These are phyloP conservation scores for Dioscorea cayenensis DNA, from an alignment of 116 monocot genomes.

Conservation along the genomic window DNA sequence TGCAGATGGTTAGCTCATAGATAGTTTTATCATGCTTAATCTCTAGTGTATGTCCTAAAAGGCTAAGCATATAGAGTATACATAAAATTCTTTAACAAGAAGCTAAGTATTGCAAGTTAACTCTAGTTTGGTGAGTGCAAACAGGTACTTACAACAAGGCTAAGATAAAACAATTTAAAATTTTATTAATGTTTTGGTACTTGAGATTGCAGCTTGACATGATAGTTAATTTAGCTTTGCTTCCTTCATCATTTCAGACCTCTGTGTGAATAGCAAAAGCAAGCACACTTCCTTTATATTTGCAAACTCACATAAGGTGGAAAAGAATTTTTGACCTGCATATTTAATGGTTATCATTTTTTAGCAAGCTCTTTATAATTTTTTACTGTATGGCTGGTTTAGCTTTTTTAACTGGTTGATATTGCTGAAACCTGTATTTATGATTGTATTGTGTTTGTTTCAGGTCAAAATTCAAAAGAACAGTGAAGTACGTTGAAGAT, in stretches of 20 bases:
- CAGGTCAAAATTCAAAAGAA: slow-evolving; percentile 96
- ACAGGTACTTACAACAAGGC: no score
- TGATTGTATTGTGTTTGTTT: background rate
- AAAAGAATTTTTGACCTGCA: background rate
- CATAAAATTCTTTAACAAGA: no score
- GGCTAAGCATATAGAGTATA: no score
- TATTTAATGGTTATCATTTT: background rate
- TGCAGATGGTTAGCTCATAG: no score
- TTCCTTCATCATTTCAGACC: background rate
- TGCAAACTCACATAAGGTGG: background rate
- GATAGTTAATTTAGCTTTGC: background rate
- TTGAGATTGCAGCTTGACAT: background rate
- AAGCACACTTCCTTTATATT: background rate
- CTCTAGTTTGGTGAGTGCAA: no score
- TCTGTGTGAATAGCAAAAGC: background rate
- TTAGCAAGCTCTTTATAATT: background rate
- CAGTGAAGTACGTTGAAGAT: slow-evolving; percentile 94
- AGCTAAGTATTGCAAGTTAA: no score
- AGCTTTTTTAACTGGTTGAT: background rate
- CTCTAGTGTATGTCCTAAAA: no score
- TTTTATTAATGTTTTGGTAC: background rate
- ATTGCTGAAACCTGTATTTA: background rate
- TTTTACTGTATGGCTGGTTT: background rate
- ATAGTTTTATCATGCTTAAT: no score
- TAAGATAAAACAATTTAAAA: no score